Evolutionary conservation across 768 basidiomycete genomes (phyloP), one percentile per base, ranked within the genome.

Genomic region (Trametes maxima): DNA sequence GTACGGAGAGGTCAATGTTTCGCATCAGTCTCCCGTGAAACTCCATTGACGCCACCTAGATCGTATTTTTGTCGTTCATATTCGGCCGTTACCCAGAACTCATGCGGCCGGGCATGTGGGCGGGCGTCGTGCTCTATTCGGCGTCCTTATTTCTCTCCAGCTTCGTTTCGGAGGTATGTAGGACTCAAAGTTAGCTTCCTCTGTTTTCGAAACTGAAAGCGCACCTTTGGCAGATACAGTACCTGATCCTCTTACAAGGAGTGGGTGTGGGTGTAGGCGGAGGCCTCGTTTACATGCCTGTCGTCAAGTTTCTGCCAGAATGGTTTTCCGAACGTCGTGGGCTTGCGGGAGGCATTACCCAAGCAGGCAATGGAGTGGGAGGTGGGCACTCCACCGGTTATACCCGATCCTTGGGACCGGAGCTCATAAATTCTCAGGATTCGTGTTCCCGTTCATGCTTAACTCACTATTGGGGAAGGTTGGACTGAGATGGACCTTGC

Each of bases 241-340:
- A 67, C 16, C 48, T 68, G 11, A 65, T 67, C 54, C 28, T 62
- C 1, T 39, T 68, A 36, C 68, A 69, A 54, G 67, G 67, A 2
- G 61, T 66, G 5, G 57, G 59, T 1, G 58, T 62, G 7, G 62
- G 66, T 1, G 42, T 67, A 17, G 55, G 60, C 11, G 68, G 66
- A 14, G 69, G 66, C 1, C 28, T 66, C n/a, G 21, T 61, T 11
- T 66, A 63, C 52, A 52, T 59, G 46, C 62, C 62, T 11, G 56
- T 60, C 1, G 48, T 66, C 28, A 52, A 49, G 42, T 40, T 66
- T 0, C 49, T 68, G 2, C 53, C 65, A 5, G 57, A 68, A 46
- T 65, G 67, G 69, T 70, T 68, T 47, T 54, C 63, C 4, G 45
- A 53, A 25, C 60, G 65, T 21, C 60, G 63, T 21, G 65, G 65